Conservation (phyloP, 345 rosid genomes). For the Raphanus sativus region DNA sequence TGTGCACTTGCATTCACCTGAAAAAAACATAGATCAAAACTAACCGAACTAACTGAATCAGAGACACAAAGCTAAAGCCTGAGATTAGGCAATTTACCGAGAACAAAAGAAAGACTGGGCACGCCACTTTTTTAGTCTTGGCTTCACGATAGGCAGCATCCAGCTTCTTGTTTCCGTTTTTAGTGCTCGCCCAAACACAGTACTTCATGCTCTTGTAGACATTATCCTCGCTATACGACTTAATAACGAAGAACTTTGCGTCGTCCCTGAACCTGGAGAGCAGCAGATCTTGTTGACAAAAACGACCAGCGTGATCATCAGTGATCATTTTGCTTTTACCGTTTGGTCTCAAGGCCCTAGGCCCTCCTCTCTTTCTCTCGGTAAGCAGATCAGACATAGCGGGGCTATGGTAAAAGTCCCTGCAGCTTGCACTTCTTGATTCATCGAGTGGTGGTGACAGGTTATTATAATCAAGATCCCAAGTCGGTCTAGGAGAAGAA, state of each 20-base stretch:
- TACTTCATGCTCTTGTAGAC: conserved; percentile 86
- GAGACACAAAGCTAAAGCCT: conserved; percentile 5
- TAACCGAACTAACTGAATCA: background rate
- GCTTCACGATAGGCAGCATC: conserved; percentile 81
- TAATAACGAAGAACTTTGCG: conserved; percentile 79
- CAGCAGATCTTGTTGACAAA: conserved; percentile 47
- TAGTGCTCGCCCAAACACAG: conserved; percentile 91
- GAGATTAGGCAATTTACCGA: conserved; percentile 54
- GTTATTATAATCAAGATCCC: conserved; percentile 45
- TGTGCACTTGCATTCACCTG: conserved; percentile 91
- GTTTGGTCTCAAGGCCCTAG: conserved; percentile 55
- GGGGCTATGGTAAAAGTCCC: conserved; percentile 43
- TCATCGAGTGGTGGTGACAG: conserved; percentile 55
- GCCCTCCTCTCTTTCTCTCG: conserved; percentile 64
- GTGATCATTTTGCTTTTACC: conserved; percentile 38
- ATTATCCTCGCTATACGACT: conserved; percentile 92
- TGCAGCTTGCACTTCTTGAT: conserved; percentile 48
- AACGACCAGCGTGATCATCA: conserved; percentile 16
- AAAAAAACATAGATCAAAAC: too few relatives aligned
- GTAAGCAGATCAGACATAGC: conserved; percentile 49
- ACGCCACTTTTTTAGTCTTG: conserved; percentile 50
- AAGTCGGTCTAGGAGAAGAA: conserved; percentile 33
- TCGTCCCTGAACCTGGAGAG: conserved; percentile 45
- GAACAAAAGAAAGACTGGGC: conserved; percentile 70
- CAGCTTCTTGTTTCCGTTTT: conserved; percentile 76